Evolutionary conservation across 768 basidiomycete species (phyloP).

Genomic region (Boletales sp.): DNA sequence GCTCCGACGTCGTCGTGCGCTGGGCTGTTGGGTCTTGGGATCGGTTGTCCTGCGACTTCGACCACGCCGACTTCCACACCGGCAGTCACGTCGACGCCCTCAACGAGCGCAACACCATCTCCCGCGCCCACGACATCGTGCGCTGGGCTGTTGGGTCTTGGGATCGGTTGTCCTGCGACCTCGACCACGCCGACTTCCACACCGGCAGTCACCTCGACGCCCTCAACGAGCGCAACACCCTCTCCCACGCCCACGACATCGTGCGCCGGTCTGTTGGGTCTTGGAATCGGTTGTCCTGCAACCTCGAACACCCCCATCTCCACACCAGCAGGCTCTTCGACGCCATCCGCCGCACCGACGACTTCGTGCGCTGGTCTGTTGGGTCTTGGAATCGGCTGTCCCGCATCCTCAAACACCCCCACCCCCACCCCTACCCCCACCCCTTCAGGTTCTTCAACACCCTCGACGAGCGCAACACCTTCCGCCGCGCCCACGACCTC

Average conservation of each 20-base stretch:
- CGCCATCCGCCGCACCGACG: not conserved
- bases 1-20: not conserved
- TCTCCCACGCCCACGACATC: not conserved
- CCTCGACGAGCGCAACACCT: not conserved
- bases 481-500: conserved; percentile 1
- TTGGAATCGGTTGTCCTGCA: conserved; percentile 7
- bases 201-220: not conserved
- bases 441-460: not conserved
- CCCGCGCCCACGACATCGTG: conserved; percentile 4
- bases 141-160: conserved; percentile 8
- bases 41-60: conserved; percentile 11
- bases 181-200: not conserved
- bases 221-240: not conserved
- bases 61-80: not conserved
- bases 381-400: conserved; percentile 11
- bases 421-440: not conserved
- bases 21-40: conserved; percentile 9
- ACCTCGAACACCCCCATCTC: not conserved
- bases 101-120: not conserved
- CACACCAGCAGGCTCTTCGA: not conserved
- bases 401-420: not conserved
- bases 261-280: conserved; percentile 10
- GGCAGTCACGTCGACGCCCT: not conserved
- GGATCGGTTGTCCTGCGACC: conserved; percentile 5
- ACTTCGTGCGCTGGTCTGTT: conserved; percentile 7